Base-by-base conservation (phyloP, 345 rosid genomes). In the Salix exigua region DNA sequence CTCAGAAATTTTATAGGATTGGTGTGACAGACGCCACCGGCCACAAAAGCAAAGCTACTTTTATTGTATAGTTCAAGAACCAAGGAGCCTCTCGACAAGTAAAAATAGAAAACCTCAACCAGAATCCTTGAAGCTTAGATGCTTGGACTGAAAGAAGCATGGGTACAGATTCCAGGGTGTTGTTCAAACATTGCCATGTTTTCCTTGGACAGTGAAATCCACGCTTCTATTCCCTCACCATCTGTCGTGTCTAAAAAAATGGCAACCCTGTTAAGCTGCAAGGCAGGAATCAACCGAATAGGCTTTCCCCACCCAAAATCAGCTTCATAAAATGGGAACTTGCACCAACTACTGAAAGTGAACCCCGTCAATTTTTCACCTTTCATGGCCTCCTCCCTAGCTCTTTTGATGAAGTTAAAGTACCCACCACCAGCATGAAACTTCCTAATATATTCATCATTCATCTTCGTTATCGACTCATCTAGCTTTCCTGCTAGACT, bases 231-330 rank as follows among this genome's bases (percentile, higher is more conserved):
- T 23, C 86, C 86, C 31, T 44, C 14, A 0, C 81, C 83, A 70
- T 66, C 80, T 6, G 31, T 35, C 4, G 73, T 65, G 8, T 80
- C 85, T 7, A 78, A 26, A 4, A n/a, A 53, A 40, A 77, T 26
- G 0, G 74, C 78, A 23, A 72, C 61, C 11, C 70, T 35, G 21
- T 78, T 66, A 60, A 28, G 28, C 33, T 46, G 66, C 7, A 68
- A 6, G 3, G 75, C 77, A 25, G 70, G 76, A 37, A 68, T 66
- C 14, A 63, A 72, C 83, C 87, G 74, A 18, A 55, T 35, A 5
- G 83, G 83, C 31, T 61, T 86, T 66, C 79, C 82, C 85, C 83
- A 79, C 37, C 87, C 81, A 42, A 82, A 82, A 74, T 83, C 83
- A 35, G 77, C 66, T 5, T 81, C 81, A 7, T 77, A 74, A 7